These are phyloP conservation scores for Saccharomycopsis sp. DNA, from an alignment of 805 yeast species.

Conservation along the genomic window DNA sequence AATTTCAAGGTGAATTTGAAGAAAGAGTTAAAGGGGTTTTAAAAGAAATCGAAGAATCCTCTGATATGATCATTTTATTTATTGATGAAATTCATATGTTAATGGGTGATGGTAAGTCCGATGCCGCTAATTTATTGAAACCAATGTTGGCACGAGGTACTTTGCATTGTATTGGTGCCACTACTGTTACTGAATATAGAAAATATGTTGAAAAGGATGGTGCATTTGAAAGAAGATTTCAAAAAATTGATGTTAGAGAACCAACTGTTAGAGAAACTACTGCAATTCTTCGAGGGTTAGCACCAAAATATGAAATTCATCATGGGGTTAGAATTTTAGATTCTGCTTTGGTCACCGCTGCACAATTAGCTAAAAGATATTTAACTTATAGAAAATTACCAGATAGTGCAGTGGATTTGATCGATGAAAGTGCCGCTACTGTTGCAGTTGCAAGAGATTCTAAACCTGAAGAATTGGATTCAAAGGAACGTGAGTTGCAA, in stretches of 20 bases:
- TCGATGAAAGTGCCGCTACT: conserved; percentile 93
- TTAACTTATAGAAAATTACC: conserved; percentile 93
- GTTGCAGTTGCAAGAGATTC: conserved; percentile 98
- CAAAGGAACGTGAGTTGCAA: conserved; percentile 85
- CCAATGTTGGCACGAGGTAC: conserved; percentile 97
- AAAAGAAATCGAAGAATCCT: conserved; percentile 85
- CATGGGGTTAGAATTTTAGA: conserved; percentile 96
- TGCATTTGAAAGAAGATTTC: conserved; percentile 98
- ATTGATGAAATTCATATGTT: conserved; percentile 98
- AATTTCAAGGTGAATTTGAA: conserved; percentile 97
- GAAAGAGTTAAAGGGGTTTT: conserved; percentile 96
- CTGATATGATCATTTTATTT: conserved; percentile 79
- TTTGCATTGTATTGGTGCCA: conserved; percentile 97
- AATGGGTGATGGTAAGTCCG: conserved; percentile 98
- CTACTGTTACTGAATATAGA: conserved; percentile 91
- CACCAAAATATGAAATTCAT: conserved; percentile 91
- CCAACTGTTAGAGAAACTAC: conserved; percentile 89
- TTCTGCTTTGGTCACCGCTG: conserved; percentile 89
- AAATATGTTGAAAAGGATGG: conserved; percentile 93
- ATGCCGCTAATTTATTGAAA: conserved; percentile 92
- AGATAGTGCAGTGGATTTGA: conserved; percentile 93
- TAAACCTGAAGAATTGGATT: conserved; percentile 93
- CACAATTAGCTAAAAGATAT: conserved; percentile 89
- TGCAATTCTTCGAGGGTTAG: conserved; percentile 93
- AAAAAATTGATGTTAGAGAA: conserved; percentile 92